Evolutionary conservation across 192 early-diverging fungal species (phyloP).

Genomic region (Linnemannia schmuckeri): DNA sequence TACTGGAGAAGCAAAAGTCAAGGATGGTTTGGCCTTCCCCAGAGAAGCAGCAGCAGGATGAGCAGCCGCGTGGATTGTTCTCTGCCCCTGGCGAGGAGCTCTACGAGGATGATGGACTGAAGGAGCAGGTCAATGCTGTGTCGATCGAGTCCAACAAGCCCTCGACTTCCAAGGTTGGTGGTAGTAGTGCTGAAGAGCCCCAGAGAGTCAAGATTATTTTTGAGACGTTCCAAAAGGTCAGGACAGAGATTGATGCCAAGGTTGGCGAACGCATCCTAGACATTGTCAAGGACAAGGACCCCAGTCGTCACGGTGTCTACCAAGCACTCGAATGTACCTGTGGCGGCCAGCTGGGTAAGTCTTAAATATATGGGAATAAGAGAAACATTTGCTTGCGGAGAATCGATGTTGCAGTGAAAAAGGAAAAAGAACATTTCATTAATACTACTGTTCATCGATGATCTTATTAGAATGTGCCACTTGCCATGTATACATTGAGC

Average conservation of each 20-base stretch:
- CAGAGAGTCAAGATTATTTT: slow-evolving; percentile 55
- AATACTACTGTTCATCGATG: not conserved
- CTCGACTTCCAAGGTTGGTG: not conserved
- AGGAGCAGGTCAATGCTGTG: slow-evolving; percentile 33
- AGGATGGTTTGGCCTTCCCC: not conserved
- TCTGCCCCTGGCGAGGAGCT: slow-evolving; percentile 45
- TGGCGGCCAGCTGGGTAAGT: slow-evolving; percentile 63
- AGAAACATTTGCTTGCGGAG: not conserved
- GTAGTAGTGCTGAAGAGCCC: not conserved
- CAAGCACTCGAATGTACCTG: slow-evolving; percentile 63
- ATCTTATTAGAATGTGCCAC: slow-evolving; percentile 67
- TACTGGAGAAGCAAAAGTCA: slow-evolving; percentile 16
- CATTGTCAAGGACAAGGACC: slow-evolving; percentile 62
- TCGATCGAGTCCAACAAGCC: slow-evolving; percentile 30
- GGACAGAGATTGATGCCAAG: slow-evolving; percentile 60
- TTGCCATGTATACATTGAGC: slow-evolving; percentile 70
- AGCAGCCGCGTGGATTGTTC: slow-evolving; percentile 22
- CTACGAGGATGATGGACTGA: slow-evolving; percentile 47
- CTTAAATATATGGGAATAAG: not conserved
- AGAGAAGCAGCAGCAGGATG: not conserved
- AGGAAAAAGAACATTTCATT: too few species aligned
- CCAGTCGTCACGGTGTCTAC: slow-evolving; percentile 64
- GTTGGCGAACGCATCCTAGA: slow-evolving; percentile 56
- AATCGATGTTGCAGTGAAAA: not conserved
- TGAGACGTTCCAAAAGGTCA: slow-evolving; percentile 55